Conservation (phyloP, 148 eudicot genomes). For the Camellia sinensis region DNA sequence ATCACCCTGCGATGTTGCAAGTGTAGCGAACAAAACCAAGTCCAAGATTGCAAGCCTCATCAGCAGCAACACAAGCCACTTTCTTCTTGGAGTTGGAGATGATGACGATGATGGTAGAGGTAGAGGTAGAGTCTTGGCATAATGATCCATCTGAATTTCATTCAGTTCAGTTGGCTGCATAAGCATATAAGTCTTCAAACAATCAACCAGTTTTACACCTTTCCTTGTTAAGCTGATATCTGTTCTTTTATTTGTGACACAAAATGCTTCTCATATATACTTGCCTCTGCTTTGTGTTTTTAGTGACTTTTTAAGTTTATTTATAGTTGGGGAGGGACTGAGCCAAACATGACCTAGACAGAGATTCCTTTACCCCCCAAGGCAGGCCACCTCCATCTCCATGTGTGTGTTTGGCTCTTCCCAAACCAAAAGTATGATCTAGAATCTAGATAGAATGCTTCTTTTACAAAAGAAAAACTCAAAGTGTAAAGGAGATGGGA, state of each 20-base stretch:
- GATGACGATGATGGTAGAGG: too few relatives aligned
- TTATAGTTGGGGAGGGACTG: neutral
- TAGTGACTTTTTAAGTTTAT: neutral
- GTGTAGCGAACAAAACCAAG: neutral
- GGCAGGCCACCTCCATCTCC: neutral
- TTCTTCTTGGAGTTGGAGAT: neutral
- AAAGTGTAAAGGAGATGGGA: constrained; percentile 9
- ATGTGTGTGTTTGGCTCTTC: constrained; percentile 4
- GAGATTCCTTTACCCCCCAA: neutral
- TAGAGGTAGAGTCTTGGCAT: neutral
- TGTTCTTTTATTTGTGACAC: neutral
- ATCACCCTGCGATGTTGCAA: constrained; percentile 17
- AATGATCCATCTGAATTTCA: constrained; percentile 3
- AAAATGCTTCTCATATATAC: neutral
- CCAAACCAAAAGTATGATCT: constrained; percentile 8
- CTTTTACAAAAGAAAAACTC: neutral
- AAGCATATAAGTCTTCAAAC: neutral
- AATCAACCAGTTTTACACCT: neutral
- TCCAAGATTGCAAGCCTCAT: neutral
- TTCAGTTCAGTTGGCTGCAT: neutral
- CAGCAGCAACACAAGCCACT: constrained; percentile 13
- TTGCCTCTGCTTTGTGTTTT: constrained; percentile 8
- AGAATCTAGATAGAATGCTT: neutral
- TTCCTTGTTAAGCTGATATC: neutral
- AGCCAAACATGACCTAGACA: neutral